Conservation (phyloP, 2,329 filamentous ascomycete genomes). For the Colletotrichum liaoningense region DNA sequence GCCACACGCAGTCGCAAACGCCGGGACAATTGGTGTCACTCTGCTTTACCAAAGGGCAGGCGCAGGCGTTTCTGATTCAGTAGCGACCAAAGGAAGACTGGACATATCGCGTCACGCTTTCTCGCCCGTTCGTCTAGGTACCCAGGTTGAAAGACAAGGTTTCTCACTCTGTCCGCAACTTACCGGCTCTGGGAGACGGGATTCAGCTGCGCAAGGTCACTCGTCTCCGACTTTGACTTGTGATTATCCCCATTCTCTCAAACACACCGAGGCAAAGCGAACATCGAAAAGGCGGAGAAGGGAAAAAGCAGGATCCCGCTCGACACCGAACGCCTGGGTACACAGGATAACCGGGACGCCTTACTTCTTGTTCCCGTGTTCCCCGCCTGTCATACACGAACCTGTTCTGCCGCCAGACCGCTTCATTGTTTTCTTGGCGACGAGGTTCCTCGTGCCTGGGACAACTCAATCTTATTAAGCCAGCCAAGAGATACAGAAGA, state of each 20-base stretch:
- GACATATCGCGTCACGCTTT: background rate
- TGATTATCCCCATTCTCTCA: background rate
- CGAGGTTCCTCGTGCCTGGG: background rate
- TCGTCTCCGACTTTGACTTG: background rate
- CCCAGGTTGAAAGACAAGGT: background rate
- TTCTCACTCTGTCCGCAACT: background rate
- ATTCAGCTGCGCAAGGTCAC: constrained; percentile 10
- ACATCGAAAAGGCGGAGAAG: background rate
- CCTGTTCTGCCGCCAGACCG: background rate
- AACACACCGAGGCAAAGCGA: background rate
- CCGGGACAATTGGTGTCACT: background rate
- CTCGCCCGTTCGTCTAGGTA: too few species aligned
- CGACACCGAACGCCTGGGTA: background rate
- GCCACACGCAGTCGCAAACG: background rate
- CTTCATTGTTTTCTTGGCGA: background rate
- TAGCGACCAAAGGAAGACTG: background rate
- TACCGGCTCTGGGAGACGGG: background rate
- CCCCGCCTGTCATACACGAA: background rate
- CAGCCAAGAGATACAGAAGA: background rate
- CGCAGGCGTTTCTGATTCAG: constrained; percentile 6
- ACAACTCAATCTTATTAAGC: background rate
- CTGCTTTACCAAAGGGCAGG: background rate
- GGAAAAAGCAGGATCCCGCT: background rate
- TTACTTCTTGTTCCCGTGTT: background rate
- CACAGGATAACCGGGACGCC: background rate